A percentile compares a stretch with the other conserved stretches of the same genome.
These are phyloP conservation scores for Andrographis paniculata DNA, from an alignment of 305 asterid genomes.

Conservation along the genomic window DNA sequence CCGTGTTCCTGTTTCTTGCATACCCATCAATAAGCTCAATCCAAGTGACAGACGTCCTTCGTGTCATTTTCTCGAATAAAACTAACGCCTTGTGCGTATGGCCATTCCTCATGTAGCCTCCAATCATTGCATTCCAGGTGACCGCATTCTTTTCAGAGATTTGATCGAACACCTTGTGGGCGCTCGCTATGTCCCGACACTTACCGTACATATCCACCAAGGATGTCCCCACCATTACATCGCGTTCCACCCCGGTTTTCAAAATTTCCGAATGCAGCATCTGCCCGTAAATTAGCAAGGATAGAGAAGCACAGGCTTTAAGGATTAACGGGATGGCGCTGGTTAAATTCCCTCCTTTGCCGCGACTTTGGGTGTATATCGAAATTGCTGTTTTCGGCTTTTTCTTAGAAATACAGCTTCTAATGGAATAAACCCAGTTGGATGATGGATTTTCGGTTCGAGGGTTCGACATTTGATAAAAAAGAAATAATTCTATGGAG, in stretches of 20 bases:
- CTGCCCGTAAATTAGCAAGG: slow-evolving; percentile 35
- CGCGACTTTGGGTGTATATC: slow-evolving; percentile 35
- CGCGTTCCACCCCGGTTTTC: slow-evolving; percentile 40
- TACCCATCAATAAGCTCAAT: slow-evolving; percentile 73
- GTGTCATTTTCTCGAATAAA: slow-evolving; percentile 39
- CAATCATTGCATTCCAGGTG: slow-evolving; percentile 73
- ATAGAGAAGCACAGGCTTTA: slow-evolving; percentile 68
- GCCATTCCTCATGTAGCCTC: slow-evolving; percentile 51
- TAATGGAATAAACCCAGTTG: slow-evolving; percentile 28
- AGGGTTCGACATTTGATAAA: slow-evolving; percentile 3
- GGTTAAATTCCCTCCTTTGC: slow-evolving; percentile 22
- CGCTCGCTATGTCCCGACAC: slow-evolving; percentile 39
- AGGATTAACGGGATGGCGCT: slow-evolving; percentile 50
- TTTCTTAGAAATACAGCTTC: slow-evolving; percentile 30
- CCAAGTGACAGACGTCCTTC: slow-evolving; percentile 63
- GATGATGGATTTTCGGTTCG: slow-evolving; percentile 20
- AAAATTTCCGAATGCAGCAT: slow-evolving; percentile 50
- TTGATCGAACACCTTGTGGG: slow-evolving; percentile 55
- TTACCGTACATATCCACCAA: slow-evolving; percentile 63
- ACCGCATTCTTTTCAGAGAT: slow-evolving; percentile 58
- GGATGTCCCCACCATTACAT: slow-evolving; percentile 65
- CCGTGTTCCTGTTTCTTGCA: slow-evolving; percentile 42
- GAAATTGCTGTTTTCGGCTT: slow-evolving; percentile 42
- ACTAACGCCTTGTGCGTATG: slow-evolving; percentile 23
- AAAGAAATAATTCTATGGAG: slow-evolving; percentile 26